Percentiles rank a stretch among this genome's conserved stretches.
Evolutionary conservation across 2,329 filamentous ascomycete species (phyloP).

Genomic region (Microcyclosporella mali): DNA sequence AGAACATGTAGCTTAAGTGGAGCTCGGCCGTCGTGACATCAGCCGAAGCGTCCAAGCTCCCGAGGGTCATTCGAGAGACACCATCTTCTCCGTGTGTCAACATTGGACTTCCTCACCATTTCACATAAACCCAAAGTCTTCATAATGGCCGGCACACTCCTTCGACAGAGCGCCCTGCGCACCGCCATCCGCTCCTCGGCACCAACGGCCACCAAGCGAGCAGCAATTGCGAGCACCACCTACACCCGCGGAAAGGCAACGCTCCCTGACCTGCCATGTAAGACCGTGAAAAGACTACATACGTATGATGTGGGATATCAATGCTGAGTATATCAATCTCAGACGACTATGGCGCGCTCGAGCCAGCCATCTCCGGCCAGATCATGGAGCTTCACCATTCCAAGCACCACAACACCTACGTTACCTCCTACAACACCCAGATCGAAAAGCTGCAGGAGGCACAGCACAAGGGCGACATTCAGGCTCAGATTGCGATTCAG

Average conservation of each 20-base stretch:
- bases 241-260: slow-evolving; percentile 86
- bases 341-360: slow-evolving; percentile 97
- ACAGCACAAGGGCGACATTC: slow-evolving; percentile 47
- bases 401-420: slow-evolving; percentile 92
- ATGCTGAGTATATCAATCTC: no score
- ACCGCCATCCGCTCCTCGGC: slow-evolving; percentile 64
- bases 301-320: no score
- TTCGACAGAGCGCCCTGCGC: slow-evolving; percentile 66
- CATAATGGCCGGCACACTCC: slow-evolving; percentile 66
- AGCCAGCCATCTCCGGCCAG: slow-evolving; percentile 73
- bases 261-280: slow-evolving; percentile 80
- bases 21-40: no score
- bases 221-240: slow-evolving; percentile 63
- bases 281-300: no score
- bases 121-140: no score
- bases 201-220: slow-evolving; percentile 53
- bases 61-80: no score
- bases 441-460: slow-evolving; percentile 63
- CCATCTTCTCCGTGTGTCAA: no score
- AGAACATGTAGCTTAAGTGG: no score
- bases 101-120: no score
- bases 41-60: no score
- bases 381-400: slow-evolving; percentile 96
- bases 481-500: slow-evolving; percentile 50
- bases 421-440: slow-evolving; percentile 79